phyloP scores from a whole-genome alignment of 768 basidiomycete genomes.

The Auriculariales sp. region DNA sequence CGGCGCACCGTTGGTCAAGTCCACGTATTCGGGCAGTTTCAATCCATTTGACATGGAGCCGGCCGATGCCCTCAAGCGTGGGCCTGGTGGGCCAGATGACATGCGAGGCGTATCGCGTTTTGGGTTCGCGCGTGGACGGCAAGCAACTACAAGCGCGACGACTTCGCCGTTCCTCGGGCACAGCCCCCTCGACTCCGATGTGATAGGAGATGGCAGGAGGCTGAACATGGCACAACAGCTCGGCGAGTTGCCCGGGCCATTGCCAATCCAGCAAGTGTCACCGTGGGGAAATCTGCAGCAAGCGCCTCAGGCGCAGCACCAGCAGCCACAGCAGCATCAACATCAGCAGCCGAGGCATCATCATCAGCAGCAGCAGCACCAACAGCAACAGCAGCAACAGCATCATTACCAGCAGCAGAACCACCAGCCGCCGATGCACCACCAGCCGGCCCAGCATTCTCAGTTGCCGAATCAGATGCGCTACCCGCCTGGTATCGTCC shows the following conservation, averaged over 20 bases:
- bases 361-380: neutral
- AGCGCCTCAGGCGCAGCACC: neutral
- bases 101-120: neutral
- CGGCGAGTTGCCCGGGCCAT: too few relatives aligned
- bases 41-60: neutral
- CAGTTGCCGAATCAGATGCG: neutral
- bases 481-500: neutral
- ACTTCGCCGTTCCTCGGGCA: neutral
- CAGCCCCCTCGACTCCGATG: neutral
- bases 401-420: neutral
- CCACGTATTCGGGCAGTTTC: neutral
- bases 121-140: neutral
- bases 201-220: neutral
- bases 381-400: slow-evolving; percentile 2
- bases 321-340: neutral
- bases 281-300: neutral
- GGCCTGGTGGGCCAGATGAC: neutral
- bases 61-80: neutral
- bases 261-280: neutral
- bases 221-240: neutral
- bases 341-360: neutral
- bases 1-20: too few relatives aligned
- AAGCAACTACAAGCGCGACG: neutral
- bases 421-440: neutral
- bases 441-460: neutral